Percentiles rank a stretch among this genome's conserved stretches.
These are phyloP conservation scores for Dactylonectria estremocensis DNA, from an alignment of 2,329 filamentous ascomycete species.

Conservation along the genomic window DNA sequence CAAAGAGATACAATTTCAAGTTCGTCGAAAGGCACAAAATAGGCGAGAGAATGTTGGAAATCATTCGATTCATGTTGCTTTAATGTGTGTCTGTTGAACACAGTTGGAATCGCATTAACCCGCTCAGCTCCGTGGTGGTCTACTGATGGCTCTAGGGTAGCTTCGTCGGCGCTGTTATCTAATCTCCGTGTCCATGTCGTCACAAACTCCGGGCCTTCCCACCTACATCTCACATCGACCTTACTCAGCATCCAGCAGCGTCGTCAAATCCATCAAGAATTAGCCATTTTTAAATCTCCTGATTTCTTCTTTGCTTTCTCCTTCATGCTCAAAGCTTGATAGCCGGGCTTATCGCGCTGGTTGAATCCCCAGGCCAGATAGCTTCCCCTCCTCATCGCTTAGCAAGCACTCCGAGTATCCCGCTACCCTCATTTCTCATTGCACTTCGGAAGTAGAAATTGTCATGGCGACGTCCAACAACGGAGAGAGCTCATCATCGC, in stretches of 20 bases:
- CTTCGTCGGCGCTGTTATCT: conserved; percentile 33
- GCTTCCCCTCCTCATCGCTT: conserved; percentile 37
- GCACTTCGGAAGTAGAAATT: conserved; percentile 5
- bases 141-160: conserved; percentile 2
- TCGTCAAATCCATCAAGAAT: conserved; percentile 4
- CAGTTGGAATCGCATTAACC: background rate
- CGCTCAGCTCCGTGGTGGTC: background rate
- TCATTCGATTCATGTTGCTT: background rate
- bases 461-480: conserved; percentile 34
- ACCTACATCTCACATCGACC: conserved; percentile 26
- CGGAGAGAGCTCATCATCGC: conserved; percentile 28
- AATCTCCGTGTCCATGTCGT: conserved; percentile 46
- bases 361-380: conserved; percentile 2
- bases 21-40: background rate
- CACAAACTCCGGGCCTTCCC: conserved; percentile 40
- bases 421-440: conserved; percentile 13
- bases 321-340: too few species aligned
- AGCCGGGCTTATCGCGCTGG: background rate
- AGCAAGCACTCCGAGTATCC: conserved; percentile 36
- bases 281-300: background rate
- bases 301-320: background rate
- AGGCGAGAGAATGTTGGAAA: background rate
- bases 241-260: background rate
- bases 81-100: background rate
- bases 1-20: background rate